Evolutionary conservation across 2,329 filamentous ascomycete species (phyloP).

Genomic region (Cytospora schulzeri): DNA sequence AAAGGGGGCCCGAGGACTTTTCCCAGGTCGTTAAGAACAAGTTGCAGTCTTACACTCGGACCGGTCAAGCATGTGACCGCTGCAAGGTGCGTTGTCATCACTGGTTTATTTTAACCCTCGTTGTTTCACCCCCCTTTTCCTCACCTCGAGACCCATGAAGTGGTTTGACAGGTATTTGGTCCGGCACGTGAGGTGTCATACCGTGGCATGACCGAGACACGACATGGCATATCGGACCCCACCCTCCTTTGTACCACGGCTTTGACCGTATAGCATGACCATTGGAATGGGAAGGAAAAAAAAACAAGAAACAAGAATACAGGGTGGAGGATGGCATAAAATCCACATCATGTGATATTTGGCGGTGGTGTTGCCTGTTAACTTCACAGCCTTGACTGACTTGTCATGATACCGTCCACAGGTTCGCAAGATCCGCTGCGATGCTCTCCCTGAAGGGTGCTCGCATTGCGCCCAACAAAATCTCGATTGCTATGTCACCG

Average conservation of each 20-base stretch:
- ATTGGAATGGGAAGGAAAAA: neutral
- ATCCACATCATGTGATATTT: neutral
- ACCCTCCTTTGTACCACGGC: neutral
- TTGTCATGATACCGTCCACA: constrained; percentile 37
- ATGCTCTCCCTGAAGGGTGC: constrained; percentile 77
- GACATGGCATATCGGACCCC: neutral
- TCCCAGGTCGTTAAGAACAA: constrained; percentile 59
- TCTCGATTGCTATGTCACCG: constrained; percentile 80
- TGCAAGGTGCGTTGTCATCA: constrained; percentile 66
- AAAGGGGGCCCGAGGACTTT: constrained; percentile 53
- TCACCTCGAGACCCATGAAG: neutral
- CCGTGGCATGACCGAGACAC: neutral
- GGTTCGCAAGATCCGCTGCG: constrained; percentile 87
- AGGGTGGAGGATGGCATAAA: neutral
- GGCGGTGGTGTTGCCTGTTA: too few relatives aligned
- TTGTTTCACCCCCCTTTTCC: too few relatives aligned
- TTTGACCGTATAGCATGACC: neutral
- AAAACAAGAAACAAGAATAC: neutral
- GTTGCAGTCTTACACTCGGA: constrained; percentile 60
- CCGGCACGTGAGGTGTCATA: neutral
- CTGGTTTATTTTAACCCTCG: too few relatives aligned
- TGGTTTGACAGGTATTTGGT: neutral
- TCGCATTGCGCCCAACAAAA: constrained; percentile 77
- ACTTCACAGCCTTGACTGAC: neutral
- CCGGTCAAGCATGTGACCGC: constrained; percentile 84